Evolutionary conservation across 78 protist genomes (phyloP).

Genomic region (Anaeramoeba ignava): DNA sequence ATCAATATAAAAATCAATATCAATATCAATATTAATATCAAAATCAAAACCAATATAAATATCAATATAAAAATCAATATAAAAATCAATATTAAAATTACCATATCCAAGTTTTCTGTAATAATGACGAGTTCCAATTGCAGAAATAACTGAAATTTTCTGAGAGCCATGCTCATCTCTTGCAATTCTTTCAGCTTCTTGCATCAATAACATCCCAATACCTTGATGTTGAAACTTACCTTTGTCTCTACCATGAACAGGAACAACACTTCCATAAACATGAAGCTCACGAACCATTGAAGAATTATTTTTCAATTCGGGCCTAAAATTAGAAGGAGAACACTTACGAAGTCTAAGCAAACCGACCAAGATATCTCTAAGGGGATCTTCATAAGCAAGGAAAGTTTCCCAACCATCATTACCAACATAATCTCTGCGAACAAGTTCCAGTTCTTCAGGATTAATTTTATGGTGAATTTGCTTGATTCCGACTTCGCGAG

Average conservation of each 20-base stretch:
- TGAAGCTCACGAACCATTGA: constrained; percentile 92
- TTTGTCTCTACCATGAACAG: constrained; percentile 56
- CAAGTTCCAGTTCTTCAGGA: constrained; percentile 71
- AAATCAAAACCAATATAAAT: too few species aligned
- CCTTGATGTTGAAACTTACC: constrained; percentile 80
- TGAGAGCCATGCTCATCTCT: constrained; percentile 65
- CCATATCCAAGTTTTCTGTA: constrained; percentile 85
- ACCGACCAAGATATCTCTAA: constrained; percentile 69
- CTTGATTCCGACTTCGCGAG: constrained; percentile 64
- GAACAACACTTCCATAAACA: constrained; percentile 77
- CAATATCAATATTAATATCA: too few species aligned
- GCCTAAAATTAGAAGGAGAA: constrained; percentile 39
- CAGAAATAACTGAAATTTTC: constrained; percentile 77
- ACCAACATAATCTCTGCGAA: constrained; percentile 76
- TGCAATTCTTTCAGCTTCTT: constrained; percentile 87
- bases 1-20: too few species aligned
- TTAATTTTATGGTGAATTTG: constrained; percentile 36
- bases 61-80: too few species aligned
- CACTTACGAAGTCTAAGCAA: constrained; percentile 74
- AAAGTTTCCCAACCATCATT: constrained; percentile 90
- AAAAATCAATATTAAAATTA: too few species aligned
- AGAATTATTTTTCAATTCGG: constrained; percentile 38
- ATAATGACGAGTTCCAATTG: constrained; percentile 84
- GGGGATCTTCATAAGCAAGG: constrained; percentile 83
- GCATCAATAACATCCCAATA: constrained; percentile 80